A percentile compares a stretch with the other conserved stretches of the same genome.
Evolutionary conservation across 345 rosid genomes (phyloP).

Genomic region (Salix dunnii): DNA sequence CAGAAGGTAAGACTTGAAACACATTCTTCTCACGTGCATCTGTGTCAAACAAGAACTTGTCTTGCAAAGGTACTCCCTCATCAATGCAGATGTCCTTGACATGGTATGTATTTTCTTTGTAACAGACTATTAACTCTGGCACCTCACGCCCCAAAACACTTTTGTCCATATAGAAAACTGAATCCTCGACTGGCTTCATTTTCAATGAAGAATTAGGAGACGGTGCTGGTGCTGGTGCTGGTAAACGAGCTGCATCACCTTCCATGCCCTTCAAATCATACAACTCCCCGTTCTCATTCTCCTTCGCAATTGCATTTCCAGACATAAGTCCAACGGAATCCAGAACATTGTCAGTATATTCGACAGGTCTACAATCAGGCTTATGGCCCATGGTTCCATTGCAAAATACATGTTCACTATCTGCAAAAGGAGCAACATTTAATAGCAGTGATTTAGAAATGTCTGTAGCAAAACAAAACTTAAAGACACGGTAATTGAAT

Average conservation of each 20-base stretch:
- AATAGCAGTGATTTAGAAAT: conserved; percentile 1
- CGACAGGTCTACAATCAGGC: conserved; percentile 32
- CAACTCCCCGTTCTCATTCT: conserved; percentile 18
- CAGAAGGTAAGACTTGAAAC: conserved; percentile 16
- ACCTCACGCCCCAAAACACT: conserved; percentile 46
- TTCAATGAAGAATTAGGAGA: conserved; percentile 19
- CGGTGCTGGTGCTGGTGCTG: conserved; percentile 14
- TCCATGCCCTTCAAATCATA: conserved; percentile 23
- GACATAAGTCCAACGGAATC: conserved; percentile 33
- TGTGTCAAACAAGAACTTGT: conserved; percentile 48
- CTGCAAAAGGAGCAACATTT: conserved; percentile 37
- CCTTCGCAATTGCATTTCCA: conserved; percentile 30
- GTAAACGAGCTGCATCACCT: conserved; percentile 16
- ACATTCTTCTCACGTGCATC: conserved; percentile 26
- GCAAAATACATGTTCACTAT: conserved; percentile 39
- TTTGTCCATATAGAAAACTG: conserved; percentile 53
- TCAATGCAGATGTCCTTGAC: conserved; percentile 81
- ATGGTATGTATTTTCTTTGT: conserved; percentile 49
- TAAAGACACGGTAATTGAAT: background rate
- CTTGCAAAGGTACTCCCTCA: conserved; percentile 57
- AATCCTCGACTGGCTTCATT: conserved; percentile 28
- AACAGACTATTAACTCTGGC: conserved; percentile 70
- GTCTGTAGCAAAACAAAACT: background rate
- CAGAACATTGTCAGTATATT: conserved; percentile 27
- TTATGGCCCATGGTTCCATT: conserved; percentile 35